Percentiles rank a stretch among this genome's conserved stretches.
Evolutionary conservation across 1,284 basidiomycete species (phyloP).

Genomic region (Cryptococcus floricola): DNA sequence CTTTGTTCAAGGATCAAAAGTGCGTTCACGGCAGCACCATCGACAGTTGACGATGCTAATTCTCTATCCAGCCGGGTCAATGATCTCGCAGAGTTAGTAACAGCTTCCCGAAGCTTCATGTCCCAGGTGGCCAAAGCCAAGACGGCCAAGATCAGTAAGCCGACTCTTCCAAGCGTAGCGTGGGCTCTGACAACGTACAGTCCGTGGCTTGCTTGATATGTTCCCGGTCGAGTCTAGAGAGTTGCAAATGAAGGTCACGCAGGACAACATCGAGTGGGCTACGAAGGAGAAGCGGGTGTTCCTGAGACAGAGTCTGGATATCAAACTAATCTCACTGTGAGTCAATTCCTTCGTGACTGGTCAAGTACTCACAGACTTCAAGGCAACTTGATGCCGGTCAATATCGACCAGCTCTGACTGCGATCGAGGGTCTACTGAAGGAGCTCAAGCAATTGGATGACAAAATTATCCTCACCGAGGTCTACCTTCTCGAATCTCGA

Average conservation of each 20-base stretch:
- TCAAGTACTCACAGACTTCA: neutral
- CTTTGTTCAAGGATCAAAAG: conserved; percentile 82
- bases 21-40: conserved; percentile 48
- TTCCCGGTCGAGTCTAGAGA: conserved; percentile 72
- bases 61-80: conserved; percentile 64
- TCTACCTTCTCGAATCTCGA: conserved; percentile 86
- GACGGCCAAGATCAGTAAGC: conserved; percentile 90
- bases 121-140: conserved; percentile 95
- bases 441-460: conserved; percentile 93
- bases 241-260: conserved; percentile 79
- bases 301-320: conserved; percentile 89
- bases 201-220: conserved; percentile 86
- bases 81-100: conserved; percentile 82
- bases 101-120: conserved; percentile 83
- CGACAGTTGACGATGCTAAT: neutral
- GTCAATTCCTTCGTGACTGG: conserved; percentile 34
- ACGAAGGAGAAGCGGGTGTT: conserved; percentile 90
- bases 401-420: conserved; percentile 72
- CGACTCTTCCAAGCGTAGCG: neutral
- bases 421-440: conserved; percentile 79
- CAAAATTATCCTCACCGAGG: conserved; percentile 96
- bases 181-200: conserved; percentile 48
- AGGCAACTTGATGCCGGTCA: conserved; percentile 68
- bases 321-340: conserved; percentile 76
- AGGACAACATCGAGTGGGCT: conserved; percentile 92